phyloP scores from a whole-genome alignment of 225 moss, liverwort and hornwort species.

The Takakia lepidozioides region DNA sequence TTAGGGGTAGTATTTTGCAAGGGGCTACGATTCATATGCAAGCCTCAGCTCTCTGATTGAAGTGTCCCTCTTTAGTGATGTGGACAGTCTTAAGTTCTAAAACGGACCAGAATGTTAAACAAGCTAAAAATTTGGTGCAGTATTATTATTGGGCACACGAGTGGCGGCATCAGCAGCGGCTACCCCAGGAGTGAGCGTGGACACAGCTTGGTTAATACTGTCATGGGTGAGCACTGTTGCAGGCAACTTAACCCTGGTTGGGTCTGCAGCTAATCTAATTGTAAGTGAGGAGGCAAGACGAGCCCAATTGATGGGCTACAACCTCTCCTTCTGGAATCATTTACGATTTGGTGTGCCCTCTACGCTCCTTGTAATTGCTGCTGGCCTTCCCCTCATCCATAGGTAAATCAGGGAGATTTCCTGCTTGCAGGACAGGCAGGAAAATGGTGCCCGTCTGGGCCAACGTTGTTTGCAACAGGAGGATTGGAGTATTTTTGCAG shows the following conservation, averaged over 20 bases:
- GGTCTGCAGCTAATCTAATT: constrained; percentile 86
- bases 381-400: constrained; percentile 55
- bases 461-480: too few species aligned
- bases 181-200: constrained; percentile 42
- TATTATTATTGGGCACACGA: constrained; percentile 59
- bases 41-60: too few species aligned
- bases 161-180: constrained; percentile 66
- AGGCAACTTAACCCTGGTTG: constrained; percentile 79
- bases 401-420: too few species aligned
- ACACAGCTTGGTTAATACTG: constrained; percentile 75
- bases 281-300: constrained; percentile 79
- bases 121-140: too few species aligned
- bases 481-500: too few species aligned
- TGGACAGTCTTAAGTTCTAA: too few species aligned
- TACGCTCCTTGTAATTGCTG: constrained; percentile 64
- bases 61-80: too few species aligned
- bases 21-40: too few species aligned
- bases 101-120: too few species aligned
- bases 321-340: constrained; percentile 65
- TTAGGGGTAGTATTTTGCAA: too few species aligned
- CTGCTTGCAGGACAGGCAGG: too few species aligned
- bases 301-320: constrained; percentile 15
- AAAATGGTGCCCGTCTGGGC: too few species aligned
- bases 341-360: constrained; percentile 79
- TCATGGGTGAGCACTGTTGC: constrained; percentile 99